These are phyloP conservation scores for Scheffersomyces insectosa DNA, from an alignment of 1,139 yeast species.

Conservation along the genomic window DNA sequence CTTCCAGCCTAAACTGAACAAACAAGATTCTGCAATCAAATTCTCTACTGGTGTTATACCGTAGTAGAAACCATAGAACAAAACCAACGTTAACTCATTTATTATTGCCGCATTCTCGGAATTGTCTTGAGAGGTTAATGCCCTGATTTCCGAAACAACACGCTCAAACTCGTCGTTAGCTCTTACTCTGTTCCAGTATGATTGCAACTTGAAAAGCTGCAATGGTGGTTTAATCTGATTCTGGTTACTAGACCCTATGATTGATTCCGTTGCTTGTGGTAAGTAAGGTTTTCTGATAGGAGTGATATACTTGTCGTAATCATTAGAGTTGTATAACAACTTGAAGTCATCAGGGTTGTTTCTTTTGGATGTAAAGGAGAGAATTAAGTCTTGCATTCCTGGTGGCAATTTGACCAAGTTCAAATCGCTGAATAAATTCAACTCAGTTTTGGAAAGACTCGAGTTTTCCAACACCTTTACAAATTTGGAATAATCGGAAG, in stretches of 20 bases:
- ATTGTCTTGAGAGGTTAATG: conserved; percentile 22
- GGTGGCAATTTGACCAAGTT: conserved; percentile 60
- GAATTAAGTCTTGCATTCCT: conserved; percentile 67
- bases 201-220: conserved; percentile 38
- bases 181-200: conserved; percentile 53
- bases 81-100: conserved; percentile 44
- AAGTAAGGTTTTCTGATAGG: conserved; percentile 42
- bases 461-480: conserved; percentile 35
- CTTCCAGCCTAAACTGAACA: conserved; percentile 46
- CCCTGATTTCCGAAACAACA: conserved; percentile 32
- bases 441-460: conserved; percentile 31
- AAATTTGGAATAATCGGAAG: conserved; percentile 15
- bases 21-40: conserved; percentile 43
- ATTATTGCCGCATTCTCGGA: conserved; percentile 23
- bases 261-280: conserved; percentile 30
- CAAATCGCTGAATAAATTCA: conserved; percentile 37
- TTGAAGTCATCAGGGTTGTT: conserved; percentile 24
- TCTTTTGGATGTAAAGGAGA: conserved; percentile 51
- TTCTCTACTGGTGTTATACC: conserved; percentile 49
- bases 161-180: conserved; percentile 39
- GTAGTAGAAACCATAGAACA: conserved; percentile 62
- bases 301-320: conserved; percentile 30
- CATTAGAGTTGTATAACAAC: conserved; percentile 25
- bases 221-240: conserved; percentile 32
- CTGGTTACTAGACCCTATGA: conserved; percentile 19